These are phyloP conservation scores for Fagopyrum esculentum DNA, from an alignment of 148 eudicot species.

Conservation along the genomic window DNA sequence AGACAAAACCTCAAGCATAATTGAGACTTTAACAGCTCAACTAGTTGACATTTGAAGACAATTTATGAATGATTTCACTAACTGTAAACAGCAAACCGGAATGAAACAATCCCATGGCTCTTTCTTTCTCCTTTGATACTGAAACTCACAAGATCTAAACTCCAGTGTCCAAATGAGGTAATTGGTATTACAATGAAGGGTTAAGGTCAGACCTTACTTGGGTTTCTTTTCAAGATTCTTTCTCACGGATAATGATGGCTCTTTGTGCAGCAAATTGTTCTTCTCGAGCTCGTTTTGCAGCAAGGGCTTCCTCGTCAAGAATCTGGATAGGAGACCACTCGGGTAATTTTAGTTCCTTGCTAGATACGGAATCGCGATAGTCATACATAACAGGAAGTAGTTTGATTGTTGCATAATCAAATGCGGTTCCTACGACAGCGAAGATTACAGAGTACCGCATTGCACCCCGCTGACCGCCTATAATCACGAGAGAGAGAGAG, in stretches of 20 bases:
- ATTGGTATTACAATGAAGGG: background rate
- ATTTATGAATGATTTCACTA: background rate
- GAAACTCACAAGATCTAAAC: constrained; percentile 1
- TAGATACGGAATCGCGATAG: constrained; percentile 33
- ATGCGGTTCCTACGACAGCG: constrained; percentile 66
- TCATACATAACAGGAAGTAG: constrained; percentile 43
- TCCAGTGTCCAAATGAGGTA: background rate
- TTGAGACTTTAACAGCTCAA: constrained; percentile 4
- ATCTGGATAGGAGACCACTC: constrained; percentile 93
- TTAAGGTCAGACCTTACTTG: background rate
- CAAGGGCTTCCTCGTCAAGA: constrained; percentile 87
- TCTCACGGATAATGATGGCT: constrained; percentile 43
- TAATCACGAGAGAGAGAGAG: constrained; percentile 8
- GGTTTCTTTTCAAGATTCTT: constrained; percentile 36
- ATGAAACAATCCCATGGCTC: background rate
- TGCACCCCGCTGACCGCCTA: constrained; percentile 75
- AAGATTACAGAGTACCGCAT: constrained; percentile 63
- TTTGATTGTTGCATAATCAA: constrained; percentile 60
- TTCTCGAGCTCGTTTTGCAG: constrained; percentile 83
- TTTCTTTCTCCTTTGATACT: background rate
- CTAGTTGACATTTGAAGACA: background rate
- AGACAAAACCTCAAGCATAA: background rate
- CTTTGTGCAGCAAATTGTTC: constrained; percentile 50
- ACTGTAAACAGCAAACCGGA: background rate
- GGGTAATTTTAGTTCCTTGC: constrained; percentile 46